Evolutionary conservation across 2,329 filamentous ascomycete genomes (phyloP).

Genomic region (Sclerotinia glacialis): DNA sequence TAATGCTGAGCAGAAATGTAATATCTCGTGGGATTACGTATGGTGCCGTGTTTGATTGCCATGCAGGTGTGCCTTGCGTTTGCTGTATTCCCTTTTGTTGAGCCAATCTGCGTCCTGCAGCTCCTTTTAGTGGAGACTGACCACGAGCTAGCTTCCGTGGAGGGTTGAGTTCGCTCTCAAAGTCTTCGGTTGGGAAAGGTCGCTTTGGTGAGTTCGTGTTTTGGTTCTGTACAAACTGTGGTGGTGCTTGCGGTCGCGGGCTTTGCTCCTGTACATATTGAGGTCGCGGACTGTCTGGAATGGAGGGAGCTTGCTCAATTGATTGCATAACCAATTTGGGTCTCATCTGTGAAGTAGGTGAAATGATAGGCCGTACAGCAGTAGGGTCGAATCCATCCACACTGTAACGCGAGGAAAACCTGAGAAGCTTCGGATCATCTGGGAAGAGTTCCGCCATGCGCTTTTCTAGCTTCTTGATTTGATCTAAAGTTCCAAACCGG

Average conservation of each 20-base stretch:
- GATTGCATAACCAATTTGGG: conserved; percentile 57
- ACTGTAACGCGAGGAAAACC: conserved; percentile 75
- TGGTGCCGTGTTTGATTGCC: conserved; percentile 39
- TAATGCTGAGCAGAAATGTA: conserved; percentile 58
- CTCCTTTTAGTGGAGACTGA: conserved; percentile 90
- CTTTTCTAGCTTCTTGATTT: conserved; percentile 86
- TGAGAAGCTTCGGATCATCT: conserved; percentile 71
- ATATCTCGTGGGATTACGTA: conserved; percentile 70
- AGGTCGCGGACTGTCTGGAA: conserved; percentile 41
- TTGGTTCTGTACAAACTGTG: conserved; percentile 33
- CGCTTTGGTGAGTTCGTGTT: conserved; percentile 43
- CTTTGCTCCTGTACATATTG: conserved; percentile 35
- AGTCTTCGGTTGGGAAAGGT: conserved; percentile 58
- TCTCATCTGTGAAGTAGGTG: conserved; percentile 72
- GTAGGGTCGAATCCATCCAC: conserved; percentile 77
- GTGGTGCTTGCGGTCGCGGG: conserved; percentile 38
- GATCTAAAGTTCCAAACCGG: conserved; percentile 85
- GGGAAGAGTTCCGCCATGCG: conserved; percentile 94
- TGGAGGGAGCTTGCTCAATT: conserved; percentile 51
- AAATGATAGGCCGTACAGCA: conserved; percentile 76
- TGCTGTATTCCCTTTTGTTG: conserved; percentile 61
- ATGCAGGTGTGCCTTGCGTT: conserved; percentile 43
- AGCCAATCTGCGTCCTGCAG: conserved; percentile 79
- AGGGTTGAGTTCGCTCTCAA: conserved; percentile 65
- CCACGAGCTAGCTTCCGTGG: conserved; percentile 84